Conservation (phyloP, 495 filamentous ascomycete species). For the Cercophora newfieldiana region DNA sequence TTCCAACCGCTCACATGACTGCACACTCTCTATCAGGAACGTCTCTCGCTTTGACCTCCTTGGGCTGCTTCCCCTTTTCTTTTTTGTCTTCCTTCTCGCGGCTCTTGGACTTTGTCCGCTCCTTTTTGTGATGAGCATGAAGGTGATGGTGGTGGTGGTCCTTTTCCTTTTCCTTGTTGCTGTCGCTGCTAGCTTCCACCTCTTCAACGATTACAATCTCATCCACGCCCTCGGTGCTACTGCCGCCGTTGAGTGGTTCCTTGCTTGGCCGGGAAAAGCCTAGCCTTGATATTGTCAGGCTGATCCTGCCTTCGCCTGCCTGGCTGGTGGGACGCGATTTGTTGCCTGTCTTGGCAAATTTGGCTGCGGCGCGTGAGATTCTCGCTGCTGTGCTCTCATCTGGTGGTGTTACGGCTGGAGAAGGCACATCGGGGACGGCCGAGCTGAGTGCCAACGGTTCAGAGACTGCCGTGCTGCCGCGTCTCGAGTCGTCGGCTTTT, state of each 20-base stretch:
- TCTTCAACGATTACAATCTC: constrained; percentile 43
- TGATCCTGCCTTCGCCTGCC: constrained; percentile 65
- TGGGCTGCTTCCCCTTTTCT: constrained; percentile 38
- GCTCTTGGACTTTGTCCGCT: constrained; percentile 48
- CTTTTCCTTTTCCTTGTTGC: constrained; percentile 35
- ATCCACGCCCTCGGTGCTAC: constrained; percentile 35
- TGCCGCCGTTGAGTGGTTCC: constrained; percentile 42
- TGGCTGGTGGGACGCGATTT: constrained; percentile 70
- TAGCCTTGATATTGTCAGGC: constrained; percentile 65
- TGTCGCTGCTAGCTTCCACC: constrained; percentile 17
- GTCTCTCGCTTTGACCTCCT: constrained; percentile 35
- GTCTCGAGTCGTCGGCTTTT: constrained; percentile 40
- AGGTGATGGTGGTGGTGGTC: constrained; percentile 39
- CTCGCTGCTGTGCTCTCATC: constrained; percentile 54
- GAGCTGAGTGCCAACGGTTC: constrained; percentile 45
- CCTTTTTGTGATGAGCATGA: constrained; percentile 45
- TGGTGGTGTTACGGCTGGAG: constrained; percentile 44
- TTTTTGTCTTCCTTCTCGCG: constrained; percentile 35
- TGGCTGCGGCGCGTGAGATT: constrained; percentile 61
- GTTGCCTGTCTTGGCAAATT: constrained; percentile 51
- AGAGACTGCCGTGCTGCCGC: constrained; percentile 49
- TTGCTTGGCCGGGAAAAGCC: constrained; percentile 54
- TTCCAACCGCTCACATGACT: constrained; percentile 34
- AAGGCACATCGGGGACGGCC: constrained; percentile 34
- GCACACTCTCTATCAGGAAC: constrained; percentile 71